Conservation (phyloP, 2,329 filamentous ascomycete genomes). For the Microcyclospora pomicola region DNA sequence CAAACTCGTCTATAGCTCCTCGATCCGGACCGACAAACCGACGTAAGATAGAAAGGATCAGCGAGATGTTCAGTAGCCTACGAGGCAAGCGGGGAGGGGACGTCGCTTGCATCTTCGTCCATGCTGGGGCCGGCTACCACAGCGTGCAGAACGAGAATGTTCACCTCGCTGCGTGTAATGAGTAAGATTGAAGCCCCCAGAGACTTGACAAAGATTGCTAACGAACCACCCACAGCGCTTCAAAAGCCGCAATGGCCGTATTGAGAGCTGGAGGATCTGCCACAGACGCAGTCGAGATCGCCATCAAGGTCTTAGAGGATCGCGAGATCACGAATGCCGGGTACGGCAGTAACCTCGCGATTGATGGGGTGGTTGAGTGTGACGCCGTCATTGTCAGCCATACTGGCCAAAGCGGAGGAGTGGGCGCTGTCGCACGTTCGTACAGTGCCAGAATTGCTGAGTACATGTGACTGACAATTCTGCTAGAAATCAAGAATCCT, state of each 20-base stretch:
- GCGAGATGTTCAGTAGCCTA: conserved; percentile 27
- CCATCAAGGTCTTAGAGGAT: conserved; percentile 78
- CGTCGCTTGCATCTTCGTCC: conserved; percentile 74
- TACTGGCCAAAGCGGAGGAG: conserved; percentile 78
- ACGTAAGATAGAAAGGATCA: background rate
- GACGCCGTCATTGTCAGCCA: conserved; percentile 92
- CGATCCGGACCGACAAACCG: no score
- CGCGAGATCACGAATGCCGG: conserved; percentile 93
- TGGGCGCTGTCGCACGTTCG: conserved; percentile 79
- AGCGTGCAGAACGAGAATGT: conserved; percentile 71
- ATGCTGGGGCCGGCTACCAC: conserved; percentile 90
- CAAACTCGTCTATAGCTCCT: no score
- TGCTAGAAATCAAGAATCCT: conserved; percentile 75
- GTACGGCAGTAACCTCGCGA: conserved; percentile 85
- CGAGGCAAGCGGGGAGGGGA: conserved; percentile 27
- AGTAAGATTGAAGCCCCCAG: conserved; percentile 46
- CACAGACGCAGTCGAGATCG: conserved; percentile 78
- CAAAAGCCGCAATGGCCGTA: conserved; percentile 68
- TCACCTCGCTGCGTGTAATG: conserved; percentile 74
- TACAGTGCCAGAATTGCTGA: conserved; percentile 11
- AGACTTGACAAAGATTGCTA: background rate
- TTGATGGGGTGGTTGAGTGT: conserved; percentile 83
- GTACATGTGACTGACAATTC: conserved; percentile 7
- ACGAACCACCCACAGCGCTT: conserved; percentile 47
- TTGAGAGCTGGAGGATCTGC: conserved; percentile 66